Base-by-base conservation (phyloP, 1,284 basidiomycete genomes). In the Cutaneotrichosporon cavernicola region DNA sequence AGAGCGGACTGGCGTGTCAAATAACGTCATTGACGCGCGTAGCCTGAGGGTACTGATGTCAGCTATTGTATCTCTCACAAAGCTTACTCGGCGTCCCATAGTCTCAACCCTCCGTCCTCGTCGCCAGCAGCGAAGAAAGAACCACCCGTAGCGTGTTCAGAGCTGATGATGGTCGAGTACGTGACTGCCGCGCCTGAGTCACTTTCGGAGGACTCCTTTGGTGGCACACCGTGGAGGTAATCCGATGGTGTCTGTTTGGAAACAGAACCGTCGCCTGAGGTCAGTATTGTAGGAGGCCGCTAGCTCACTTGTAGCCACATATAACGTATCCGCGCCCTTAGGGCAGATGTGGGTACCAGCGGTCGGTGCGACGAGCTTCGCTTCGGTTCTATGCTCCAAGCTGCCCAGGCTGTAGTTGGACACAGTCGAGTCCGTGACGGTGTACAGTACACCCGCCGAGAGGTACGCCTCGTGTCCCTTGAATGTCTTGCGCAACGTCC, bases 1-100 rank as follows among this genome's bases (percentile, higher is more conserved):
- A 0, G 63, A 61, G 11, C 65, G 55, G 0, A 78, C 76, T 0
- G 83, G 82, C 51, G 87, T 85, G 34, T 86, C 84, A 60, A 78
- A 76, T 5, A 74, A 58, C 1, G 76, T 74, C 70, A 72, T 73
- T 6, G 72, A 70, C 3, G 71, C 75, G 26, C 70, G 68, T 8
- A 75, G 65, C 32, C 64, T 60, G 46, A 75, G 69, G 0, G 70
- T 51, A 9, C 74, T 75, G 60, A 4, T 13, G 16, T 64, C 47
- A 60, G 59, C 51, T 40, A 9, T 8, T 3, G 4, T 3, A 9
- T 10, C 6, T 46, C 32, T 18, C 14, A 14, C 7, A 43, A n/a
- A 36, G 64, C 69, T 65, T 51, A 78, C 73, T 70, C 60, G 11
- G 71, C 73, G 2, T 69, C 66, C 76, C 77, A 80, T 6, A 81